A percentile compares a stretch with the other conserved stretches of the same genome.
phyloP scores from a whole-genome alignment of 139 green algal genomes.

The Chlamydomonas schloesseri region DNA sequence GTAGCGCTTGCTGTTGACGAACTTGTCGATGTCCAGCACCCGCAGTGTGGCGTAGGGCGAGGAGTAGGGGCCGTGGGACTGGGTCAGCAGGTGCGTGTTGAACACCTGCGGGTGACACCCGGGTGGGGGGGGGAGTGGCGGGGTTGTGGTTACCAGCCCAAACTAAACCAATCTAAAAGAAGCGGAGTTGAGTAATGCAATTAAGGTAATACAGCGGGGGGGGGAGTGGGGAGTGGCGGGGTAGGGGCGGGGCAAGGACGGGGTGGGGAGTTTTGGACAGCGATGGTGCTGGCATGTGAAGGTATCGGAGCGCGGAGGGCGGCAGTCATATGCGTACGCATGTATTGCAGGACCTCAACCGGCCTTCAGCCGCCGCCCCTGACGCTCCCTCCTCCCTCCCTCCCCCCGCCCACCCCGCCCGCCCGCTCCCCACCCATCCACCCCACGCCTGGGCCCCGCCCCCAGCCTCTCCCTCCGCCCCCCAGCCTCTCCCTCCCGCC shows the following conservation, averaged over 20 bases:
- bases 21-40: slow-evolving; percentile 59
- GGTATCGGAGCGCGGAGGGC: too few species aligned
- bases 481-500: background rate
- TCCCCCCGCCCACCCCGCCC: background rate
- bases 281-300: too few species aligned
- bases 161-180: too few species aligned
- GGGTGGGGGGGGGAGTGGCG: background rate
- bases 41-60: slow-evolving; percentile 48
- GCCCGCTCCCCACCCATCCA: background rate
- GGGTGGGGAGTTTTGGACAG: background rate
- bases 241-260: background rate
- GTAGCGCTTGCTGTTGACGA: slow-evolving; percentile 65
- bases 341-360: too few species aligned
- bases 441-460: too few species aligned
- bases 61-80: slow-evolving; percentile 47
- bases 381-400: too few species aligned
- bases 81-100: slow-evolving; percentile 59
- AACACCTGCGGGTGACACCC: slow-evolving; percentile 50
- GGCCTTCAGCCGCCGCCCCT: too few species aligned
- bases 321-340: too few species aligned
- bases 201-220: too few species aligned
- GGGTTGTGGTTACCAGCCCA: too few species aligned
- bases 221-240: background rate
- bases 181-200: too few species aligned
- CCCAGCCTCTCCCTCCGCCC: too few species aligned